phyloP scores from a whole-genome alignment of 1,284 basidiomycete species.

The Flammula alnicola region DNA sequence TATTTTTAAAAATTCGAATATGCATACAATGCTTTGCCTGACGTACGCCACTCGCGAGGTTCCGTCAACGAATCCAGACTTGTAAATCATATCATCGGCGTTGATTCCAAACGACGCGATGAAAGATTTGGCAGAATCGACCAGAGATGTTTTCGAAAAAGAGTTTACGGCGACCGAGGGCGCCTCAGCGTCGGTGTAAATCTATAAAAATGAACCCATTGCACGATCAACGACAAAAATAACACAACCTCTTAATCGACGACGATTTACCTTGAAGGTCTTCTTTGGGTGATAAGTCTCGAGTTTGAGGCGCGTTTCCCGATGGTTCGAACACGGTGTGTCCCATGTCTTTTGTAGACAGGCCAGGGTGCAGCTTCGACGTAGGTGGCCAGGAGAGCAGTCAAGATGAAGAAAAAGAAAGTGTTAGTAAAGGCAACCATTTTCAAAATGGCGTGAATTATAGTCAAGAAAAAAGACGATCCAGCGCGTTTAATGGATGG shows the following conservation, averaged over 20 bases:
- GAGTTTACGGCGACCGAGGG: slow-evolving; percentile 8
- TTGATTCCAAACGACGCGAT: slow-evolving; percentile 39
- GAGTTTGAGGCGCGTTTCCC: slow-evolving; percentile 37
- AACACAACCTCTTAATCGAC: background rate
- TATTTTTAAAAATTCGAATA: slow-evolving; percentile 2
- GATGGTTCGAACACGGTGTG: slow-evolving; percentile 44
- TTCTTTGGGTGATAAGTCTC: slow-evolving; percentile 49
- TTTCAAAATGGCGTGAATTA: slow-evolving; percentile 32
- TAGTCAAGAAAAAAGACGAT: no score
- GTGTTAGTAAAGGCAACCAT: slow-evolving; percentile 29
- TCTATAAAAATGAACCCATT: slow-evolving; percentile 14
- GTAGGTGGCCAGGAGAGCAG: slow-evolving; percentile 23
- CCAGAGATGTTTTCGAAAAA: slow-evolving; percentile 20
- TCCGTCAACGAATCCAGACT: slow-evolving; percentile 38
- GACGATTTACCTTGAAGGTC: slow-evolving; percentile 42
- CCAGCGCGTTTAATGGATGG: background rate
- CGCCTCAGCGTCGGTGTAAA: slow-evolving; percentile 14
- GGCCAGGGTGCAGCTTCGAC: slow-evolving; percentile 37
- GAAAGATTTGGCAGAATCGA: slow-evolving; percentile 37
- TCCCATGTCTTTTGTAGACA: slow-evolving; percentile 37
- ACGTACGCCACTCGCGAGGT: slow-evolving; percentile 42
- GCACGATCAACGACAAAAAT: background rate
- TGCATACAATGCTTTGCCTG: slow-evolving; percentile 45
- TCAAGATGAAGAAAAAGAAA: slow-evolving; percentile 27
- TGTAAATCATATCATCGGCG: slow-evolving; percentile 35